A percentile compares a stretch with the other conserved stretches of the same genome.
Evolutionary conservation across 306 rosid genomes (phyloP).

Genomic region (Cyclanthera cordifolia): DNA sequence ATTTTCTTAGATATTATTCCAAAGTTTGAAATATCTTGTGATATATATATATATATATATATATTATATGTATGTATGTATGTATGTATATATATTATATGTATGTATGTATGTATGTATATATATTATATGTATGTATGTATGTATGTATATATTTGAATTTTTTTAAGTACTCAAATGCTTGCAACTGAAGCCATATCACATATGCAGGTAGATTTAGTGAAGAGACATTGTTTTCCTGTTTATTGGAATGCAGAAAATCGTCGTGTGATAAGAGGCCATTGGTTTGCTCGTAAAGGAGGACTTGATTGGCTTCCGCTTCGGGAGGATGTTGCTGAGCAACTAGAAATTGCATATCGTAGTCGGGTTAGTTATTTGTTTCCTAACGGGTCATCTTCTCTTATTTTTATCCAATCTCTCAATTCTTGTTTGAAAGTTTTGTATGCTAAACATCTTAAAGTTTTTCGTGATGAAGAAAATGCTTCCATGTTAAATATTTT

Average conservation of each 20-base stretch:
- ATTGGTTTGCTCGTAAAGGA: slow-evolving; percentile 96
- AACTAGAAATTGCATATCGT: slow-evolving; percentile 74
- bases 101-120: too few species aligned
- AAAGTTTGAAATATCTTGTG: not conserved
- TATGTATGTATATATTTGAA: too few species aligned
- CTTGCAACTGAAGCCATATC: slow-evolving; percentile 9
- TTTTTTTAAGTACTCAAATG: not conserved
- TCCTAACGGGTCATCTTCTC: not conserved
- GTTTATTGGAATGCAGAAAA: slow-evolving; percentile 98
- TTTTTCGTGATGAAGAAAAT: not conserved
- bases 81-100: too few species aligned
- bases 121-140: too few species aligned
- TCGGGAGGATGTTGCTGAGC: slow-evolving; percentile 92
- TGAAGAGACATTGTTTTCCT: slow-evolving; percentile 71
- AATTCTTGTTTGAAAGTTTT: slow-evolving; percentile 9
- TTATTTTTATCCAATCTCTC: not conserved
- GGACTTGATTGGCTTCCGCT: slow-evolving; percentile 94
- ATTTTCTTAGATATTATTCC: not conserved
- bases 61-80: too few species aligned
- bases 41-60: too few species aligned
- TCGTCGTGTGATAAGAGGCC: slow-evolving; percentile 90
- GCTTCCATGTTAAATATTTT: not conserved
- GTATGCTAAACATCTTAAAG: not conserved
- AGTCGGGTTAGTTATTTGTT: slow-evolving; percentile 41
- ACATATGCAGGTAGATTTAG: slow-evolving; percentile 67